Conservation (phyloP, 257 asterid genomes). For the Solanum tarapatanum region DNA sequence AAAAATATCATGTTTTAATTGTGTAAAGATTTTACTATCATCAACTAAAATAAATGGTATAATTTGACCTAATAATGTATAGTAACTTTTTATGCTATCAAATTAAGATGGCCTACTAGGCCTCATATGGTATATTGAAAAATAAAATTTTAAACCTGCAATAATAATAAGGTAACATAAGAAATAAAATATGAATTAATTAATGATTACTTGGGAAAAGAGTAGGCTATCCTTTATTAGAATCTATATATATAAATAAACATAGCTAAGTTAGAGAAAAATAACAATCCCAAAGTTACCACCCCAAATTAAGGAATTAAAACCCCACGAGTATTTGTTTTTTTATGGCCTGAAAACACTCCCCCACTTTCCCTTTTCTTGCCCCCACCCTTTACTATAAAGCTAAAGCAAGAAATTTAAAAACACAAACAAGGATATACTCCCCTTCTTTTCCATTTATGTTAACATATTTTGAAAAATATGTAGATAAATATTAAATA, state of each 20-base stretch:
- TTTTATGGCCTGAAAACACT: constrained; percentile 29
- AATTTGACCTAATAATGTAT: background rate
- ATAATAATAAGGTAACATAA: background rate
- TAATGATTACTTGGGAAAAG: constrained; percentile 2
- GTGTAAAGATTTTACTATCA: background rate
- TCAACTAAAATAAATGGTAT: background rate
- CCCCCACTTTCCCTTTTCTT: constrained; percentile 20
- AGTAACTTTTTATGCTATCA: background rate
- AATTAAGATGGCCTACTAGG: background rate
- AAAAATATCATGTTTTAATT: background rate
- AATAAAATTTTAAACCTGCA: background rate
- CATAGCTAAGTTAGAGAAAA: background rate
- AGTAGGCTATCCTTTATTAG: background rate
- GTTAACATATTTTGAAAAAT: background rate
- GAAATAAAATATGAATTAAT: background rate
- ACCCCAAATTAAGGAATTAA: constrained; percentile 60
- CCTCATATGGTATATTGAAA: background rate
- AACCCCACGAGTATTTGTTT: constrained; percentile 35
- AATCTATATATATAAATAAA: background rate
- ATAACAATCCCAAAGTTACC: constrained; percentile 8
- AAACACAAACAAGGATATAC: constrained; percentile 4
- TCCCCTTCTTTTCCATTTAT: background rate
- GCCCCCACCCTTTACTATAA: constrained; percentile 23
- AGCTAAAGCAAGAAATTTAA: constrained; percentile 11
- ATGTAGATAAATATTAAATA: background rate